Evolutionary conservation across 257 asterid species (phyloP), one percentile per base, ranked within the genome.

Genomic region (Nicotiana noctiflora): DNA sequence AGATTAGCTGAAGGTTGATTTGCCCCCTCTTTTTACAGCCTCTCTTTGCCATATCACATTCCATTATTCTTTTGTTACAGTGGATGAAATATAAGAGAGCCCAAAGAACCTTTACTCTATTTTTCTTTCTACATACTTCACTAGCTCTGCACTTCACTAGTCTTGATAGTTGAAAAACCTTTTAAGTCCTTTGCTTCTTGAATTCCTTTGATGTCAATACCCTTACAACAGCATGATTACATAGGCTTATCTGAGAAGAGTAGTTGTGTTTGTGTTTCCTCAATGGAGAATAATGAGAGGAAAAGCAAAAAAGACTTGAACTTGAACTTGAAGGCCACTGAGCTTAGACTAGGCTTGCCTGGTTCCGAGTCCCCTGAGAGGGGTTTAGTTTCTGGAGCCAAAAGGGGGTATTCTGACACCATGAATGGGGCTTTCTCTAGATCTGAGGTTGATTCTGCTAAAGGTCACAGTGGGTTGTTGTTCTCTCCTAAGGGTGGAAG

Each of bases 261-360:
- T 46, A 83, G 53, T 6, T 27, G 59, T 61, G 75, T 65, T 6
- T 27, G 59, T 61, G 75, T 65, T 56, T 67, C 82, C 1, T 63
- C 80, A 56, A 81, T 79, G 57, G 87, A 75, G 4, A 81, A 29
- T 55, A 87, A 85, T 65, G 89, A 34, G 40, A 76, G 68, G 49
- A 85, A 63, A 17, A 79, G 53, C 40, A 82, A 85, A 59, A 86
- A 79, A 74, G 87, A 17, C 80, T 84, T 86, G 89, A 86, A 86
- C 40, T 31, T 87, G 89, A 87, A 85, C 89, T 82, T 87, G 23
- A 87, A 85, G 75, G 90, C 87, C 10, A 85, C 90, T 77, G 87
- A 87, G 74, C 83, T 87, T 57, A 84, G 90, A 67, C 81, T 87
- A 10, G 90, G 90, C 14, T 87, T 87, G 67, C 90, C 90, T 57